Percentiles rank a stretch among this genome's conserved stretches.
These are phyloP conservation scores for Candida boidinii DNA, from an alignment of 805 yeast species.

Conservation along the genomic window DNA sequence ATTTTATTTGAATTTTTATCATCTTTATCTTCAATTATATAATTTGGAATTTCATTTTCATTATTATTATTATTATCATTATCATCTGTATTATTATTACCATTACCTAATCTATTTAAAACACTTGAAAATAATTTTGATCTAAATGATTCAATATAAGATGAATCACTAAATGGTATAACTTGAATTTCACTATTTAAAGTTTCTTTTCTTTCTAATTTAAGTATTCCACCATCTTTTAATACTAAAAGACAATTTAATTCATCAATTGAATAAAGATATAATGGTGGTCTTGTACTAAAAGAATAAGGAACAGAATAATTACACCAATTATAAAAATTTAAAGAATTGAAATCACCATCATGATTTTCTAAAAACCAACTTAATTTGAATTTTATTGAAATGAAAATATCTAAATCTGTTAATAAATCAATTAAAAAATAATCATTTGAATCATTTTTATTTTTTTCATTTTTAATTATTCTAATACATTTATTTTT, in stretches of 20 bases:
- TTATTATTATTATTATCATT: slow-evolving; percentile 1
- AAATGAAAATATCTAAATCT: slow-evolving; percentile 40
- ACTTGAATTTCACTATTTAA: slow-evolving; percentile 10
- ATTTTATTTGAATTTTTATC: slow-evolving; percentile 10
- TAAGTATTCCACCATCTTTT: slow-evolving; percentile 71
- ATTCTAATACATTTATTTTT: slow-evolving; percentile 29
- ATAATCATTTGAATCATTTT: slow-evolving; percentile 13
- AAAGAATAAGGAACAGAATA: slow-evolving; percentile 63
- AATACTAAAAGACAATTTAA: slow-evolving; percentile 42
- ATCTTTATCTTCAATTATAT: no score
- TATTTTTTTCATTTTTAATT: slow-evolving; percentile 20
- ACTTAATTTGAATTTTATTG: slow-evolving; percentile 33
- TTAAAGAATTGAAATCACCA: slow-evolving; percentile 5
- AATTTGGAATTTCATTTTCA: slow-evolving; percentile 3
- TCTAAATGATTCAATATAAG: slow-evolving; percentile 30
- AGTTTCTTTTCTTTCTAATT: slow-evolving; percentile 31
- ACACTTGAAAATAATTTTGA: slow-evolving; percentile 15
- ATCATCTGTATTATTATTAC: not conserved
- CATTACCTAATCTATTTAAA: no score
- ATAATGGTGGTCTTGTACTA: slow-evolving; percentile 46
- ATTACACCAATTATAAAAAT: slow-evolving; percentile 51
- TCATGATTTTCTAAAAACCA: slow-evolving; percentile 29
- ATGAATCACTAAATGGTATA: slow-evolving; percentile 42
- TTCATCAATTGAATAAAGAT: slow-evolving; percentile 36
- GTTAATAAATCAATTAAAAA: slow-evolving; percentile 49